These are phyloP conservation scores for Erythrophleum fordii DNA, from an alignment of 306 rosid species.

Conservation along the genomic window DNA sequence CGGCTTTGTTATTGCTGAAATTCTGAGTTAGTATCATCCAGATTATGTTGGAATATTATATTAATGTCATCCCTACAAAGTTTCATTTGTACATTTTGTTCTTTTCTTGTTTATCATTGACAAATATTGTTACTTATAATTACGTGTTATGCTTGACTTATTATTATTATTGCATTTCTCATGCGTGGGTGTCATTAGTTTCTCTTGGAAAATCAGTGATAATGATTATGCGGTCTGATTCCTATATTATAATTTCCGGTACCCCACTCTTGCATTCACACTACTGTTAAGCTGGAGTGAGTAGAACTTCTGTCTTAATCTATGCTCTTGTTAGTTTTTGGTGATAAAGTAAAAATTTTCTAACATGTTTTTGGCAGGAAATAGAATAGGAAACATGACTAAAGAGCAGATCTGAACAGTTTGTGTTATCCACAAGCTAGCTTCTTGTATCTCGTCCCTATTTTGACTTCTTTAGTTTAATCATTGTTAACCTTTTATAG, in stretches of 20 bases:
- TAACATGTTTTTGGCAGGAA: no score
- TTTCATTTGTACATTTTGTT: not conserved
- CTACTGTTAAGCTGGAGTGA: not conserved
- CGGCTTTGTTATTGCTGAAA: not conserved
- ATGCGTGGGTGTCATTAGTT: not conserved
- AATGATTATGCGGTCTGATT: not conserved
- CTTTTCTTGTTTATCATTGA: not conserved
- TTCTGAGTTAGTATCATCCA: not conserved
- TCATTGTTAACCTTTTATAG: not conserved
- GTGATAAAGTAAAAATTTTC: no score
- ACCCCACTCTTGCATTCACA: not conserved
- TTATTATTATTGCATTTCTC: not conserved
- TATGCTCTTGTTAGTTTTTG: not conserved
- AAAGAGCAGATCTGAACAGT: no score
- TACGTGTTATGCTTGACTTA: not conserved
- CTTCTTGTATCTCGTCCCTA: no score
- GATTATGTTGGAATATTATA: not conserved
- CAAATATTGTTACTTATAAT: not conserved
- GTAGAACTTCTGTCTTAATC: not conserved
- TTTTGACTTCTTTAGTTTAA: not conserved
- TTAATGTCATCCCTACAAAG: not conserved
- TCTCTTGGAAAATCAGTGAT: not conserved
- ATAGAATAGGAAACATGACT: no score
- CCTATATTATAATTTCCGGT: not conserved
- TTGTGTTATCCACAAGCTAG: no score